Percentiles rank a stretch among this genome's conserved stretches.
phyloP scores from a whole-genome alignment of 495 filamentous ascomycete genomes.

The Pseudotulostoma volvatum region DNA sequence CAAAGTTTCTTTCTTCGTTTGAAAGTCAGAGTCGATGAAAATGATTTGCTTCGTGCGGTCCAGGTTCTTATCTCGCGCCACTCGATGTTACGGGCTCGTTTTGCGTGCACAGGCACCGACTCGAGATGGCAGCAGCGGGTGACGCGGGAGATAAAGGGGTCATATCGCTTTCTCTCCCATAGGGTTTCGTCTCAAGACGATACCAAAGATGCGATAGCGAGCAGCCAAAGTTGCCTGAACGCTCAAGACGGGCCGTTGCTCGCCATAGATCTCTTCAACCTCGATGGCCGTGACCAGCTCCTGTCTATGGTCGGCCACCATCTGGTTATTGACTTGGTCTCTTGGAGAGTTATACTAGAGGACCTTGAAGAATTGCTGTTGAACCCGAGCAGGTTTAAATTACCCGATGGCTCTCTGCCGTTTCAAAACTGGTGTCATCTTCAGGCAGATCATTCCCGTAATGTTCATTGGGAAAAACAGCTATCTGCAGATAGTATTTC shows the following conservation, averaged over 20 bases:
- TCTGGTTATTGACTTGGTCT: constrained; percentile 52
- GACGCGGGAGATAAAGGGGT: constrained; percentile 19
- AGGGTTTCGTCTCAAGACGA: constrained; percentile 9
- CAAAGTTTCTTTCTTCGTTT: constrained; percentile 49
- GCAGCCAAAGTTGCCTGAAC: constrained; percentile 30
- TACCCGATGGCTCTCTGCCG: constrained; percentile 30
- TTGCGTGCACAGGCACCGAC: constrained; percentile 17
- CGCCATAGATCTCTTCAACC: constrained; percentile 32
- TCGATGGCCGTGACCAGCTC: constrained; percentile 27
- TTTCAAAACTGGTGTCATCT: constrained; percentile 46
- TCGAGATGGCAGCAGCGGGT: constrained; percentile 22
- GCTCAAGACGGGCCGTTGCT: constrained; percentile 27
- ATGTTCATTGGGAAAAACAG: constrained; percentile 8
- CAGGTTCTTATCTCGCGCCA: constrained; percentile 45
- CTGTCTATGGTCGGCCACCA: constrained; percentile 55
- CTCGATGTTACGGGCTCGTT: constrained; percentile 60
- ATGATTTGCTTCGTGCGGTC: constrained; percentile 34
- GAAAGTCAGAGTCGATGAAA: constrained; percentile 28
- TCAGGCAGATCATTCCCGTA: constrained; percentile 25
- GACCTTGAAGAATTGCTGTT: constrained; percentile 48
- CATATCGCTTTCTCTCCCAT: constrained; percentile 21
- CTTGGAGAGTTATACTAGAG: constrained; percentile 50
- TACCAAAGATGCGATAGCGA: constrained; percentile 16
- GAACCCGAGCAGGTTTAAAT: constrained; percentile 19
- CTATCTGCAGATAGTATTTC: constrained; percentile 19